Conservation (phyloP, 768 basidiomycete genomes). For the Glaciozyma martinii region DNA sequence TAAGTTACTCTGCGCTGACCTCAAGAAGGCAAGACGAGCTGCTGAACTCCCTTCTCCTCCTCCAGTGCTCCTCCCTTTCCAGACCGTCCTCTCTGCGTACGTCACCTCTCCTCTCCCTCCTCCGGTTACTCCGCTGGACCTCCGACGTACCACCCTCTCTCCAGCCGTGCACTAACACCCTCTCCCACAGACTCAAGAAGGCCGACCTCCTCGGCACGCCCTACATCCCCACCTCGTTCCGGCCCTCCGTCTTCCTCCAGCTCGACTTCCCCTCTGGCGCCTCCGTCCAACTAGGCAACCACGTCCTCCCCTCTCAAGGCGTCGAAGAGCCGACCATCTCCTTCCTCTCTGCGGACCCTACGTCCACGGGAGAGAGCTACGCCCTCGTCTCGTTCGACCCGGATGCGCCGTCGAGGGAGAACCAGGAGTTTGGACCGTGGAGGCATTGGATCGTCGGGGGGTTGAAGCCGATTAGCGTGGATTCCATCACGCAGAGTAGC, state of each 20-base stretch:
- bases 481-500: too few relatives aligned
- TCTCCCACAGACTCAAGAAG: not conserved
- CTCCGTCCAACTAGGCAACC: conserved; percentile 3
- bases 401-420: conserved; percentile 49
- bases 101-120: too few relatives aligned
- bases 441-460: conserved; percentile 51
- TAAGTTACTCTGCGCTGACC: too few relatives aligned
- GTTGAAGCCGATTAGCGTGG: not conserved
- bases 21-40: too few relatives aligned
- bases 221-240: conserved; percentile 1
- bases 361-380: conserved; percentile 38
- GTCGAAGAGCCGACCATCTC: not conserved
- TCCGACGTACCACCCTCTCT: too few relatives aligned
- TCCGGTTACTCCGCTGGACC: too few relatives aligned
- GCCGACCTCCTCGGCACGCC: not conserved
- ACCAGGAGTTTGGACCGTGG: conserved; percentile 50
- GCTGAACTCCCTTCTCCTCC: too few relatives aligned
- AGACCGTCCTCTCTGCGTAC: too few relatives aligned
- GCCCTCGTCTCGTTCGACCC: conserved; percentile 55
- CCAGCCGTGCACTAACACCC: too few relatives aligned
- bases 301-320: not conserved
- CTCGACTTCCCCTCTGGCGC: not conserved
- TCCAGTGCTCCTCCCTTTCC: too few relatives aligned
- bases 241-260: not conserved
- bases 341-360: not conserved